Percentiles rank a stretch among this genome's conserved stretches.
Evolutionary conservation across 257 asterid species (phyloP).

Genomic region (Fraxinus pennsylvanica): DNA sequence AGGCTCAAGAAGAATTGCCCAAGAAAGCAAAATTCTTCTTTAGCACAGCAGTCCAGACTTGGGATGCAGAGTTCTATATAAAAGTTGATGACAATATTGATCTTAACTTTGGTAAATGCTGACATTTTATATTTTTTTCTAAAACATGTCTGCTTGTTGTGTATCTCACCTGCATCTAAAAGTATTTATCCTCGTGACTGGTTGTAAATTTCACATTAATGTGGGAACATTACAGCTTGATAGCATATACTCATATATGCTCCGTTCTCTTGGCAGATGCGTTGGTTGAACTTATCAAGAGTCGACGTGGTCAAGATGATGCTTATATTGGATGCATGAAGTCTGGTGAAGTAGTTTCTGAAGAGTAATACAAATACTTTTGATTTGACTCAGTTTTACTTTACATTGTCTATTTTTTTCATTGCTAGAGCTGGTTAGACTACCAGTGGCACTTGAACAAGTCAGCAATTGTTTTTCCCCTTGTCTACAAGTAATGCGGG

Average conservation of each 20-base stretch:
- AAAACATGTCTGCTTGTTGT: slow-evolving; percentile 1
- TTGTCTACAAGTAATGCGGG: neutral
- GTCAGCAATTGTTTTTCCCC: neutral
- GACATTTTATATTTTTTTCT: slow-evolving; percentile 11
- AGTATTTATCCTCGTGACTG: slow-evolving; percentile 5
- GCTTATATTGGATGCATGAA: slow-evolving; percentile 96
- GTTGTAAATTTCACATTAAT: neutral
- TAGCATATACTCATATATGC: neutral
- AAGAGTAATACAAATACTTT: slow-evolving; percentile 62
- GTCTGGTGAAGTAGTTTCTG: slow-evolving; percentile 80
- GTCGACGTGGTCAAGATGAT: slow-evolving; percentile 65
- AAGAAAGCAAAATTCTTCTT: slow-evolving; percentile 81
- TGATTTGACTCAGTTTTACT: slow-evolving; percentile 21
- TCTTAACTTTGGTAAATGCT: slow-evolving; percentile 65
- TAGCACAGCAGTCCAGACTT: slow-evolving; percentile 80
- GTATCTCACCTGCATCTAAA: neutral
- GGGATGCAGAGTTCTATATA: slow-evolving; percentile 92
- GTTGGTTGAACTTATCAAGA: slow-evolving; percentile 70
- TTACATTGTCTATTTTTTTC: neutral
- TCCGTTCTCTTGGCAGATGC: slow-evolving; percentile 50
- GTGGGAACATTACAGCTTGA: slow-evolving; percentile 2
- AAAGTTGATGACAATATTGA: slow-evolving; percentile 78
- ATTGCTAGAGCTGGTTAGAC: slow-evolving; percentile 7
- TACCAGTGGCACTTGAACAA: neutral
- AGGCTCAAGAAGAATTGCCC: slow-evolving; percentile 85